Conservation (phyloP, 306 rosid genomes). For the Boehmeria nivea region DNA sequence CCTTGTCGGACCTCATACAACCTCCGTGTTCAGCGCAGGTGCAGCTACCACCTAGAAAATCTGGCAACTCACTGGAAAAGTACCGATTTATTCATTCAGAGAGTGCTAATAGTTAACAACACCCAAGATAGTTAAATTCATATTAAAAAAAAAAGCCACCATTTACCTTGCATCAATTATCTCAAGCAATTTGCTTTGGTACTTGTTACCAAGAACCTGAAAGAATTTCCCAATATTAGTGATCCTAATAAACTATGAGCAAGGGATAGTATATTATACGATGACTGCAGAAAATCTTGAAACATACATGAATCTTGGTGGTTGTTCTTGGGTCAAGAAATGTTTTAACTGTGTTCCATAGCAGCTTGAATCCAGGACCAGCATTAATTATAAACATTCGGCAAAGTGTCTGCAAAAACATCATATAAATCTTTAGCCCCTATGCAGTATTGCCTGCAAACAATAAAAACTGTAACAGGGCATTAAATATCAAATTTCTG, state of each 20-base stretch:
- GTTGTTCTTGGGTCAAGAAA: constrained; percentile 83
- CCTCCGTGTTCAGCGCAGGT: constrained; percentile 71
- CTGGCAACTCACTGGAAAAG: constrained; percentile 74
- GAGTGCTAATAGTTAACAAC: constrained; percentile 2
- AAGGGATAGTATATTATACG: background rate
- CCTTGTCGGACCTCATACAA: constrained; percentile 83
- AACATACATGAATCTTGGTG: constrained; percentile 79
- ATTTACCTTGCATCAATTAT: constrained; percentile 68
- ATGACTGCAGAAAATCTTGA: constrained; percentile 10
- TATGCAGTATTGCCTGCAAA: background rate
- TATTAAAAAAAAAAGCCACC: constrained; percentile 11
- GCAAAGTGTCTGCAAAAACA: constrained; percentile 59
- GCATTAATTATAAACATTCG: constrained; percentile 87
- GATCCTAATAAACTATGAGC: constrained; percentile 11
- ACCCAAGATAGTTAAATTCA: too few species aligned
- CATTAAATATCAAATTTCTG: constrained; percentile 10
- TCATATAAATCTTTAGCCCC: constrained; percentile 4
- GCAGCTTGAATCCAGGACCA: constrained; percentile 83
- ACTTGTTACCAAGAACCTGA: constrained; percentile 86
- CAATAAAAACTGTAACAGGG: too few species aligned
- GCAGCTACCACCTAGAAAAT: constrained; percentile 80
- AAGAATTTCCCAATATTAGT: constrained; percentile 24
- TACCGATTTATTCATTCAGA: constrained; percentile 15
- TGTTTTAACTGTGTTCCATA: constrained; percentile 72
- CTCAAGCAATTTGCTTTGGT: constrained; percentile 71